A percentile compares a stretch with the other conserved stretches of the same genome.
Conservation (phyloP, 2,329 filamentous ascomycete species). For the Huntiella decipiens region DNA sequence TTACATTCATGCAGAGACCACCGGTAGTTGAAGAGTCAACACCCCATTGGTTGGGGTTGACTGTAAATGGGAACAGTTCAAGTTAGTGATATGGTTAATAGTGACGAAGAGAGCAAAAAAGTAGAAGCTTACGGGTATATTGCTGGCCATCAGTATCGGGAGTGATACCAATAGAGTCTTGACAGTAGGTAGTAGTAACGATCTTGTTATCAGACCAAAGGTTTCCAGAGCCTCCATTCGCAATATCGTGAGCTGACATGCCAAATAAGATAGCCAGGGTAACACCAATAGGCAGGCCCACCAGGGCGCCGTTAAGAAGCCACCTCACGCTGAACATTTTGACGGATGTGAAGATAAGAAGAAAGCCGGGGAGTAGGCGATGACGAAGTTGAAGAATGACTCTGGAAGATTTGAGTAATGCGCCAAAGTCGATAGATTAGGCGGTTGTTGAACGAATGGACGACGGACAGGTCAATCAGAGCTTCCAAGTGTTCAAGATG, state of each 20-base stretch:
- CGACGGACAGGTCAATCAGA: neutral
- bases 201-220: constrained; percentile 25
- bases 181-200: constrained; percentile 21
- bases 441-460: neutral
- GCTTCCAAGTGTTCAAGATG: too few species aligned
- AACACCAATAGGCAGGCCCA: constrained; percentile 30
- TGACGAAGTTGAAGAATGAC: neutral
- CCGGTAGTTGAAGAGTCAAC: constrained; percentile 21
- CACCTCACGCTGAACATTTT: constrained; percentile 22
- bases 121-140: constrained; percentile 26
- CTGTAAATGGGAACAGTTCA: constrained; percentile 16
- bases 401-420: neutral
- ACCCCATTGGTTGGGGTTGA: constrained; percentile 39
- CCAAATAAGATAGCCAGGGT: constrained; percentile 31
- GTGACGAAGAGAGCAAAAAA: neutral
- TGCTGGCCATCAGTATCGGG: constrained; percentile 24
- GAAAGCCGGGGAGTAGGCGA: neutral
- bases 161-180: constrained; percentile 26
- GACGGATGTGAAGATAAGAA: neutral
- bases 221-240: constrained; percentile 23
- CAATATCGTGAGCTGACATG: constrained; percentile 24
- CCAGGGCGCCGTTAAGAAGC: constrained; percentile 29
- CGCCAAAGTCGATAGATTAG: neutral
- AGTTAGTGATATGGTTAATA: neutral
- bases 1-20: constrained; percentile 32